Percentiles rank a stretch among this genome's conserved stretches.
phyloP scores from a whole-genome alignment of 176 grass and related monocot genomes.

The Leersia perrieri region DNA sequence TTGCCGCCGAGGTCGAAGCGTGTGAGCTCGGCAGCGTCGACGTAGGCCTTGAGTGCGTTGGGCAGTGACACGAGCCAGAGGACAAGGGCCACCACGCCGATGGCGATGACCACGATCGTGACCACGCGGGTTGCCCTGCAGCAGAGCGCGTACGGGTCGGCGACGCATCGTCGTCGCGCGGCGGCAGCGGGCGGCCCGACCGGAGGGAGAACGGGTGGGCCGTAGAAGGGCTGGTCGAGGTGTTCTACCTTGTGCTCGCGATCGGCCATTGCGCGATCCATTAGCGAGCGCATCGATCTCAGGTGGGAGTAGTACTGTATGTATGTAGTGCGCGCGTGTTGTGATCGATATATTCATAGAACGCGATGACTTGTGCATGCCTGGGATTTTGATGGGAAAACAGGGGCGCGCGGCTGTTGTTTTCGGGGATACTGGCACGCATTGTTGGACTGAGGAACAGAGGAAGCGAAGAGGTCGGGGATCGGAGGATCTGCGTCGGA shows the following conservation, averaged over 20 bases:
- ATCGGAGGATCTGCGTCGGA: background rate
- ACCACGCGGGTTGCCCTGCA: slow-evolving; percentile 22
- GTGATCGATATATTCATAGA: background rate
- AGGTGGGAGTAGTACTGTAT: background rate
- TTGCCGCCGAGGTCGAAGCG: slow-evolving; percentile 42
- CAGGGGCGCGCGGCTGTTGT: background rate
- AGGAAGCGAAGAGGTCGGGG: too few relatives aligned
- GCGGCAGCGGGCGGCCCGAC: background rate
- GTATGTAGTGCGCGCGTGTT: background rate
- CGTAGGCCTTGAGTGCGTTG: slow-evolving; percentile 39
- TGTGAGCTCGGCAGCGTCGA: slow-evolving; percentile 39
- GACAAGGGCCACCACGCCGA: slow-evolving; percentile 40
- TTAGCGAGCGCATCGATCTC: background rate
- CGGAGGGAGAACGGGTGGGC: slow-evolving; percentile 21
- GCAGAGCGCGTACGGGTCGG: slow-evolving; percentile 5
- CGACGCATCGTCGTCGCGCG: background rate
- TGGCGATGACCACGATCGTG: slow-evolving; percentile 24
- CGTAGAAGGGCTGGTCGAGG: slow-evolving; percentile 20
- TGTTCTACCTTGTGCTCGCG: slow-evolving; percentile 35
- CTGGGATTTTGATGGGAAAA: background rate
- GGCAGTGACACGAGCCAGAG: slow-evolving; percentile 63
- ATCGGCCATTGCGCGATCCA: slow-evolving; percentile 6
- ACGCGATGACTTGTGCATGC: background rate
- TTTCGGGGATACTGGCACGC: background rate
- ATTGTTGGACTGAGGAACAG: slow-evolving; percentile 13